Conservation (phyloP, 2,329 filamentous ascomycete genomes). For the Setomelanomma holmii region DNA sequence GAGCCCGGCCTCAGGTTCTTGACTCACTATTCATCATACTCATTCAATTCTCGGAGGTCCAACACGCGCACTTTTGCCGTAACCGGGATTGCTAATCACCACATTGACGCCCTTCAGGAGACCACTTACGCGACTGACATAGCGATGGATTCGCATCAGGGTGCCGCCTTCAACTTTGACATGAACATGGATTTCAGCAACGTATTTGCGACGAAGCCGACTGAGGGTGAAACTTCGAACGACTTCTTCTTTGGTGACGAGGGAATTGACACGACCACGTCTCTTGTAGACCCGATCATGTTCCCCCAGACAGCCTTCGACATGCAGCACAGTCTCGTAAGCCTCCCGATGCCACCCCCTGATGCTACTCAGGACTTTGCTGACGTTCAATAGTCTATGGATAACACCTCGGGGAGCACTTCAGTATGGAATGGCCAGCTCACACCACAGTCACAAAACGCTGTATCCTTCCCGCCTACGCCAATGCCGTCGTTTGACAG, state of each 20-base stretch:
- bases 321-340: slow-evolving; percentile 40
- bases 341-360: slow-evolving; percentile 1
- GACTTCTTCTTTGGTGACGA: slow-evolving; percentile 44
- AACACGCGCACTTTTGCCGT: slow-evolving; percentile 17
- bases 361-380: not conserved
- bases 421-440: slow-evolving; percentile 35
- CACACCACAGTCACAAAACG: slow-evolving; percentile 24
- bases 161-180: slow-evolving; percentile 42
- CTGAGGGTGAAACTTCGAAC: slow-evolving; percentile 39
- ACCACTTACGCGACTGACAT: slow-evolving; percentile 13
- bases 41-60: slow-evolving; percentile 30
- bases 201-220: slow-evolving; percentile 37
- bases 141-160: slow-evolving; percentile 32
- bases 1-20: slow-evolving; percentile 38
- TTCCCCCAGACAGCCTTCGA: slow-evolving; percentile 32
- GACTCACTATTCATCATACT: slow-evolving; percentile 38
- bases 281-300: slow-evolving; percentile 27
- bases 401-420: slow-evolving; percentile 40
- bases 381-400: slow-evolving; percentile 28
- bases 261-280: slow-evolving; percentile 40
- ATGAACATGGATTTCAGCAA: slow-evolving; percentile 40
- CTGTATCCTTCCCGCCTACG: slow-evolving; percentile 34
- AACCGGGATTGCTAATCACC: slow-evolving; percentile 28
- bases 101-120: slow-evolving; percentile 31
- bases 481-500: slow-evolving; percentile 36